Percentiles rank a stretch among this genome's conserved stretches.
Conservation (phyloP, 2,329 filamentous ascomycete species). For the Cercospora berteroae region DNA sequence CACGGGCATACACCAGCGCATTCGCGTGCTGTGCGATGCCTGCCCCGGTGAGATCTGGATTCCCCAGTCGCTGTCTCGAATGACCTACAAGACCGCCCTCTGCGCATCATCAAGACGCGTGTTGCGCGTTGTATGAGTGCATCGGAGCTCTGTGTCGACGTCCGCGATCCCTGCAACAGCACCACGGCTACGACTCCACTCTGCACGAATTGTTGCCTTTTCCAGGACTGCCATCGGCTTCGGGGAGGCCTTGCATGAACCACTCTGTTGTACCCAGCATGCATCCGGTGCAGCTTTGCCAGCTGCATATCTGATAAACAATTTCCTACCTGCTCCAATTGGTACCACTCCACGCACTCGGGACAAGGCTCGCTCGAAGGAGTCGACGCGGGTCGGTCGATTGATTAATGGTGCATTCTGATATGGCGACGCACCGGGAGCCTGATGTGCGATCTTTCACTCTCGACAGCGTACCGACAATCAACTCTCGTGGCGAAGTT, state of each 20-base stretch:
- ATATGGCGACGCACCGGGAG: constrained; percentile 5
- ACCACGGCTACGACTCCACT: constrained; percentile 5
- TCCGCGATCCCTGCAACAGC: constrained; percentile 7
- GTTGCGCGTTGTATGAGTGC: neutral
- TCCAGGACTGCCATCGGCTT: constrained; percentile 12
- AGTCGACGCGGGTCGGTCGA: neutral
- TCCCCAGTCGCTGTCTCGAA: neutral
- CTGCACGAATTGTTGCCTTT: constrained; percentile 9
- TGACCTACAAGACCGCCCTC: neutral
- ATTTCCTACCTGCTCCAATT: neutral
- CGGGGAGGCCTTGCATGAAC: constrained; percentile 22
- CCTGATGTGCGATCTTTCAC: constrained; percentile 7
- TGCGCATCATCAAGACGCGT: neutral
- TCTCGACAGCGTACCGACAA: constrained; percentile 1
- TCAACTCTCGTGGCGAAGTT: constrained; percentile 8
- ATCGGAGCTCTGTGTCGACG: neutral
- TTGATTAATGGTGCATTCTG: neutral
- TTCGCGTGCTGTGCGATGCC: neutral
- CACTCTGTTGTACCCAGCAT: constrained; percentile 17
- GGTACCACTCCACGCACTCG: neutral
- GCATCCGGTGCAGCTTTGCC: constrained; percentile 31
- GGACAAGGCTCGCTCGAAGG: neutral
- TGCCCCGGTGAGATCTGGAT: neutral
- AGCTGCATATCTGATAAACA: constrained; percentile 8
- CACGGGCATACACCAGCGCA: constrained; percentile 3